Evolutionary conservation across 768 basidiomycete species (phyloP).

Genomic region (Termitomyces bulborhizus): DNA sequence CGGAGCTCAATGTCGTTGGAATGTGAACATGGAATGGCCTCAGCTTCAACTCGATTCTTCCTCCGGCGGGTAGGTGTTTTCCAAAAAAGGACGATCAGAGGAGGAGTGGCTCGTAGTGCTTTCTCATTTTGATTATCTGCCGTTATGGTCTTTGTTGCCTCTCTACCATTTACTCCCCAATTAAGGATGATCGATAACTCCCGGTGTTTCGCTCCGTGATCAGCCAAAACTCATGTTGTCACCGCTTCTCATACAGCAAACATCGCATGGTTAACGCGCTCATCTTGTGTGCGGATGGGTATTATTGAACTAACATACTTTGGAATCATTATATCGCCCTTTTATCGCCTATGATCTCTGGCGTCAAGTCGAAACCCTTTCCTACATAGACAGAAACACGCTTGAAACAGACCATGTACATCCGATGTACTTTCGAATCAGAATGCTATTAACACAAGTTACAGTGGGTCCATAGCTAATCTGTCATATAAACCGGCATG

Average conservation of each 20-base stretch:
- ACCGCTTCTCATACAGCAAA: background rate
- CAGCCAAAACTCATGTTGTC: background rate
- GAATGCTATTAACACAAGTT: background rate
- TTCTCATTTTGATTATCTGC: background rate
- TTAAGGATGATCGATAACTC: background rate
- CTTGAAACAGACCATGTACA: background rate
- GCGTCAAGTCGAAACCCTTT: background rate
- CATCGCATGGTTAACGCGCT: too few species aligned
- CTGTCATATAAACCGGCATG: background rate
- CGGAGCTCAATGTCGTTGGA: background rate
- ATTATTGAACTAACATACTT: background rate
- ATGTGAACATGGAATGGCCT: background rate
- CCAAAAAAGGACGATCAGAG: background rate
- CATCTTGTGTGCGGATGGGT: background rate
- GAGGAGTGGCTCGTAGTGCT: background rate
- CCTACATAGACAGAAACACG: background rate
- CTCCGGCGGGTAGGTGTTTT: background rate
- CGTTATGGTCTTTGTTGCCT: too few species aligned
- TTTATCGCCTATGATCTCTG: too few species aligned
- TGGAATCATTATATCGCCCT: background rate
- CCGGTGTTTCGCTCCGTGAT: background rate
- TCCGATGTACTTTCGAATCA: background rate
- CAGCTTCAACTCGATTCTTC: too few species aligned
- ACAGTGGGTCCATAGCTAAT: background rate
- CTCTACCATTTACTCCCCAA: background rate